phyloP scores from a whole-genome alignment of 371 early-diverging fungal genomes.

The Capillidium heterosporum region DNA sequence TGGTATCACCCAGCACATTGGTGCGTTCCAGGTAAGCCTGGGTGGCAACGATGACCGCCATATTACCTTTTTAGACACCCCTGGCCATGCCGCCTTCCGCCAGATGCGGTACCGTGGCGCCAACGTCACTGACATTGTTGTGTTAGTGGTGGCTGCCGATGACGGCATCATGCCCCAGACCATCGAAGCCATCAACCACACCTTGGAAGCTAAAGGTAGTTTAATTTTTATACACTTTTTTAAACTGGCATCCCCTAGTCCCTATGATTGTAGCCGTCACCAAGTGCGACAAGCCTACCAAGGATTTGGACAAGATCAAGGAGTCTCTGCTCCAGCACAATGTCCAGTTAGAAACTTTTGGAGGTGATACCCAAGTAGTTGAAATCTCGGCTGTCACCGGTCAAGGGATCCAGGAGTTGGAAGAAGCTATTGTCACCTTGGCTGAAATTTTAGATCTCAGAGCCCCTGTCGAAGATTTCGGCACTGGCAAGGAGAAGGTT shows the following conservation, averaged over 20 bases:
- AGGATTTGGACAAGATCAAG: slow-evolving; percentile 32
- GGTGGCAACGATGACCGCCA: slow-evolving; percentile 29
- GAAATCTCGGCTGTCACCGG: slow-evolving; percentile 79
- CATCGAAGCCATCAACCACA: slow-evolving; percentile 83
- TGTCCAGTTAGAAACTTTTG: slow-evolving; percentile 78
- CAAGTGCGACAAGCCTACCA: slow-evolving; percentile 77
- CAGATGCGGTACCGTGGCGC: slow-evolving; percentile 88
- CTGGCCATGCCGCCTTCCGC: slow-evolving; percentile 93
- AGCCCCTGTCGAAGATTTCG: slow-evolving; percentile 25
- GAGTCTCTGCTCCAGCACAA: slow-evolving; percentile 58
- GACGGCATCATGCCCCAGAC: slow-evolving; percentile 97
- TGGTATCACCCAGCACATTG: slow-evolving; percentile 96
- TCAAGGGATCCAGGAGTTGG: slow-evolving; percentile 63
- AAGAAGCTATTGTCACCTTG: slow-evolving; percentile 69
- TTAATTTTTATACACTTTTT: neutral
- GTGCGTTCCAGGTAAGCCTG: slow-evolving; percentile 51
- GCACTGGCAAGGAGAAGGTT: too few species aligned
- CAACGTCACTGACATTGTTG: slow-evolving; percentile 80
- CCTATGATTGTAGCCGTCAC: slow-evolving; percentile 92
- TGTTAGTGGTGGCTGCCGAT: slow-evolving; percentile 90
- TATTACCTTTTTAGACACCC: slow-evolving; percentile 92
- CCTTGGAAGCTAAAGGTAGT: slow-evolving; percentile 48
- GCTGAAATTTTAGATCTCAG: slow-evolving; percentile 73
- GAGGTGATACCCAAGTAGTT: slow-evolving; percentile 82
- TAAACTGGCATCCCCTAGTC: slow-evolving; percentile 19